Evolutionary conservation across 352 stramenopile species (phyloP), one percentile per base, ranked within the genome.

Genomic region (Globisporangium carolinianum): DNA sequence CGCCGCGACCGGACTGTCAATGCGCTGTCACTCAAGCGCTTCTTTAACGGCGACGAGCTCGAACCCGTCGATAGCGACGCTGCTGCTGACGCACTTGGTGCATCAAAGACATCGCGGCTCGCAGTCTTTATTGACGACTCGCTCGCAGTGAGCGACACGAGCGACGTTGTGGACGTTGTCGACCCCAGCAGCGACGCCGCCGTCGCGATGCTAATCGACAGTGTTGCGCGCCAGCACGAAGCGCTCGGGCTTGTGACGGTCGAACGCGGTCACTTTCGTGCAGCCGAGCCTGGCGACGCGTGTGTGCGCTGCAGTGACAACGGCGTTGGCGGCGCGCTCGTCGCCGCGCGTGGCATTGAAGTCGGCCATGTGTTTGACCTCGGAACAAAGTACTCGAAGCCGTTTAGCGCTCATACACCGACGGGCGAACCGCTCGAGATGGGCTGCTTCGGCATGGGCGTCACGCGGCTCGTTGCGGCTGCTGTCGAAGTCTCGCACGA

Each of bases 311-410:
- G 79, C 14, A 71, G 73, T 7, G 64, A 63, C 12, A 71, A 67
- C 15, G 60, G 79, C 14, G 71, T 73, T 7, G 64, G 62, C 12
- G 73, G 67, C 15, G 60, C 60, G 9, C 78, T 96, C 1, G 70
- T 83, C 18, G 75, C 71, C 45, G 89, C 89, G 55, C 83, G 83
- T 14, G 87, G 87, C 38, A 96, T 96, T 15, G 87, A 96, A 60
- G 85, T 96, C 18, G 87, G 83, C 9, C 85, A 95, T 68, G 82
- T 93, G 32, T 96, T 96, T 58, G 91, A 94, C 60, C 68, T 96
- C 1, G 87, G 87, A n/a, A 72, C 88, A 47, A 94, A 93, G 71
- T 96, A 96, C 67, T 92, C 83, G 11, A 89, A 91, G 58, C 71
- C 77, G 18, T 89, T 96, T 58, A 62, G 72, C 37, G 79, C 78